Conservation (phyloP, 257 asterid species). For the Haberlea rhodopensis region DNA sequence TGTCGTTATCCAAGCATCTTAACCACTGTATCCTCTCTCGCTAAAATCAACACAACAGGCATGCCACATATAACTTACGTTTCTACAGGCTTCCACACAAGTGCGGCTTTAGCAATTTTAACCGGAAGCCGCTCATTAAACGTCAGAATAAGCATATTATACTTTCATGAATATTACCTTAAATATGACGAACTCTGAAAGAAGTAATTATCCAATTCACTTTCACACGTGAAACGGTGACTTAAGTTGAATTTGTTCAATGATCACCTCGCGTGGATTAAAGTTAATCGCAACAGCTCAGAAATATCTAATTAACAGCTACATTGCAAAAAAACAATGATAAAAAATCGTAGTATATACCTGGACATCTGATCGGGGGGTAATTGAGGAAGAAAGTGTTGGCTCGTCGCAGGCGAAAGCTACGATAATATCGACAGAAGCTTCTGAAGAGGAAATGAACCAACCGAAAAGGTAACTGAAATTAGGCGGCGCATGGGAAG, state of each 20-base stretch:
- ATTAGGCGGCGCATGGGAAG: conserved; percentile 38
- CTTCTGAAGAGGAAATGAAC: conserved; percentile 52
- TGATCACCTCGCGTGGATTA: background rate
- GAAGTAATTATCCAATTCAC: background rate
- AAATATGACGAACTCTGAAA: background rate
- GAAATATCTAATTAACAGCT: background rate
- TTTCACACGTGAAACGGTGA: background rate
- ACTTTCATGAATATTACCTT: background rate
- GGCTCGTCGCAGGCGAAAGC: conserved; percentile 58
- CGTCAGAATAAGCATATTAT: background rate
- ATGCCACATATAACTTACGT: background rate
- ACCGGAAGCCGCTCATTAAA: background rate
- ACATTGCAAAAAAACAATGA: background rate
- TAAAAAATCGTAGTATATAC: conserved; percentile 32
- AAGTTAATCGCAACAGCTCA: conserved; percentile 1
- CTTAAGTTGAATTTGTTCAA: background rate
- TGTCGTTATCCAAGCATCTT: background rate
- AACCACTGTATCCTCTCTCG: background rate
- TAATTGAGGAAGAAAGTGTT: conserved; percentile 31
- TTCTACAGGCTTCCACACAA: background rate
- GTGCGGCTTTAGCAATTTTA: background rate
- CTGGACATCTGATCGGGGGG: conserved; percentile 40
- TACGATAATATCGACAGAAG: conserved; percentile 62
- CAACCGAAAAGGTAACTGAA: conserved; percentile 71
- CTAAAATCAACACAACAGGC: background rate